Evolutionary conservation across 2,329 filamentous ascomycete species (phyloP).

Genomic region (Colletotrichum siamense): DNA sequence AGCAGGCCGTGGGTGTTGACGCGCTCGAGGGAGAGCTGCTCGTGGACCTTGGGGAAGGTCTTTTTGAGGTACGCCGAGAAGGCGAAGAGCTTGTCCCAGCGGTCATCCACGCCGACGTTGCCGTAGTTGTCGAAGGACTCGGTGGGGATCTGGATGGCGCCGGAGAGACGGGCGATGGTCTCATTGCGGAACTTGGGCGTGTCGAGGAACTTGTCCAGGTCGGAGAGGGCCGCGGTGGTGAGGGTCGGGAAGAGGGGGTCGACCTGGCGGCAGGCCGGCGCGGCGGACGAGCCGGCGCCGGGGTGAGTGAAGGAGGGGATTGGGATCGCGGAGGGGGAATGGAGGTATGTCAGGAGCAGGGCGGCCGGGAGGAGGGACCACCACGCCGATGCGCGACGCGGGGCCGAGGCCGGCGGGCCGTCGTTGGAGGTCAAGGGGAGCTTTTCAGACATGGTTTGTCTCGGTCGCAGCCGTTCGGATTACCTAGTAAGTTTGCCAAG

Average conservation of each 20-base stretch:
- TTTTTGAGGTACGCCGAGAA: slow-evolving; percentile 55
- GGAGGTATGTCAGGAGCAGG: slow-evolving; percentile 13
- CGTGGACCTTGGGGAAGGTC: slow-evolving; percentile 58
- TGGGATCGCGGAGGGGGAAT: not conserved
- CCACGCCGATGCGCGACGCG: slow-evolving; percentile 9
- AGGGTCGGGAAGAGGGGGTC: slow-evolving; percentile 34
- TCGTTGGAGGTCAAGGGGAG: slow-evolving; percentile 6
- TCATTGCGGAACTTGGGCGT: slow-evolving; percentile 37
- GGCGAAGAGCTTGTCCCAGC: slow-evolving; percentile 63
- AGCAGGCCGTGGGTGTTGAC: slow-evolving; percentile 65
- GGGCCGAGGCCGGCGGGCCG: not conserved
- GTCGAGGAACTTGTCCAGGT: slow-evolving; percentile 36
- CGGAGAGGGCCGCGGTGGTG: slow-evolving; percentile 28
- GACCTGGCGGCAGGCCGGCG: slow-evolving; percentile 36
- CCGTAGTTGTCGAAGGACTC: slow-evolving; percentile 62
- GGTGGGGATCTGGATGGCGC: slow-evolving; percentile 59
- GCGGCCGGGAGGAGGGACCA: slow-evolving; percentile 18
- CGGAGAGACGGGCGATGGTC: slow-evolving; percentile 40
- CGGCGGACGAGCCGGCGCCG: not conserved
- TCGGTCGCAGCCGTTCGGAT: not conserved
- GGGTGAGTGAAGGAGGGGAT: not conserved
- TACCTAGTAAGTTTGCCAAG: not conserved
- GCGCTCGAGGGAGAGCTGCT: slow-evolving; percentile 52
- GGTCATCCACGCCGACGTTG: slow-evolving; percentile 56
- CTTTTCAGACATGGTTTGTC: slow-evolving; percentile 14